Conservation (phyloP, 2,329 filamentous ascomycete genomes). For the Huntiella moniliformis region DNA sequence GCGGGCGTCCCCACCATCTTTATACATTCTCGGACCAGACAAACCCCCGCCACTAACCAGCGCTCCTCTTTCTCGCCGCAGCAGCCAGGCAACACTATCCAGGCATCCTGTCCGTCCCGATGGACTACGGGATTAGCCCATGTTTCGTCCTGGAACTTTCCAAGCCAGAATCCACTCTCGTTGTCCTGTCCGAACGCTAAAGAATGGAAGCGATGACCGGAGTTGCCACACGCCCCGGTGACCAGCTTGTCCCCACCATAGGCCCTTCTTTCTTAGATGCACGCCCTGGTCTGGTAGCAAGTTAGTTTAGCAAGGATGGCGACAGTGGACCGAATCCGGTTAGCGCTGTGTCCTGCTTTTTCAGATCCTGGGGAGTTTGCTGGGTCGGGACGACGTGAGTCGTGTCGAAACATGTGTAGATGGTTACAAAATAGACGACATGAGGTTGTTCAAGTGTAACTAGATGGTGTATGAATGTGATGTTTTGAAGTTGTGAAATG, state of each 20-base stretch:
- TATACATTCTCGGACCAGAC: constrained; percentile 2
- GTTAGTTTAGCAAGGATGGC: neutral
- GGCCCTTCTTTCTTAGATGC: neutral
- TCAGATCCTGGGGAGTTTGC: neutral
- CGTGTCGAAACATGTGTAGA: neutral
- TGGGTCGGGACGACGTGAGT: constrained; percentile 2
- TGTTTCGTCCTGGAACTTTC: no score
- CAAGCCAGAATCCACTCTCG: no score
- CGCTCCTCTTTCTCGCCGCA: neutral
- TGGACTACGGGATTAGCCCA: no score
- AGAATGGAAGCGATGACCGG: constrained; percentile 4
- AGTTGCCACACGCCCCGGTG: constrained; percentile 1
- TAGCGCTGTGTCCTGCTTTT: neutral
- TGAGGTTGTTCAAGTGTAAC: no score
- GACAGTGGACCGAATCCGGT: neutral
- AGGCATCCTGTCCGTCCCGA: no score
- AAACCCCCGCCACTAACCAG: neutral
- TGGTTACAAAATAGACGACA: no score
- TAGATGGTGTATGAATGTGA: no score
- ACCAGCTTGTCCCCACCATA: neutral
- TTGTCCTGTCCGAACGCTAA: no score
- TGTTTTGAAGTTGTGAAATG: no score
- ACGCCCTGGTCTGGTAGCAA: neutral
- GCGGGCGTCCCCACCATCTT: neutral
- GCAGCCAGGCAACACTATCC: neutral